Evolutionary conservation across 2,329 filamentous ascomycete genomes (phyloP).

Genomic region (Neospermospora avenae): DNA sequence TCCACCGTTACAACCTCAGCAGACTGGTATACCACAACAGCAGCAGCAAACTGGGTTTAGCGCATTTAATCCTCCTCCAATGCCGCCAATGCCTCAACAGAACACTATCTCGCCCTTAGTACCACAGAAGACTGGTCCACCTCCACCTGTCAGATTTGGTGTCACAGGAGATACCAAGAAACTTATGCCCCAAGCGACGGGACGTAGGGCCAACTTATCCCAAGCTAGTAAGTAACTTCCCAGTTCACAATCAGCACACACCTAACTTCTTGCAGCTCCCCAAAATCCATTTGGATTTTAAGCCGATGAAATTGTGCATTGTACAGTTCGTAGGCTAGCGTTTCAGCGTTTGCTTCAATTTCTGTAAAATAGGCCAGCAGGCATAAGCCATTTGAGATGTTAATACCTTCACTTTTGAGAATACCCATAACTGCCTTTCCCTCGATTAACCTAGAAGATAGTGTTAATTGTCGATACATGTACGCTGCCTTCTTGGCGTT

Average conservation of each 20-base stretch:
- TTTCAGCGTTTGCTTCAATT: constrained; percentile 23
- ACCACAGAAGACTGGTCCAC: constrained; percentile 79
- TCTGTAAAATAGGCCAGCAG: constrained; percentile 33
- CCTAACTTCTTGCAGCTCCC: constrained; percentile 47
- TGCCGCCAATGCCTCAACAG: constrained; percentile 51
- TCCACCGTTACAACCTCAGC: constrained; percentile 57
- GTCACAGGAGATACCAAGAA: constrained; percentile 70
- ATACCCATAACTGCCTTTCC: background rate
- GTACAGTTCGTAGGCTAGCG: constrained; percentile 19
- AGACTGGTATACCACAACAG: constrained; percentile 46
- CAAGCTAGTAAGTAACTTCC: constrained; percentile 81
- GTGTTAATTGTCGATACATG: too few species aligned
- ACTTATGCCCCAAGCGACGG: constrained; percentile 81
- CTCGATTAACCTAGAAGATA: background rate
- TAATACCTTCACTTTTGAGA: constrained; percentile 19
- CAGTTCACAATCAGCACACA: constrained; percentile 1
- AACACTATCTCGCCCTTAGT: constrained; percentile 60
- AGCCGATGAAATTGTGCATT: constrained; percentile 22
- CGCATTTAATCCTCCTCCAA: constrained; percentile 42
- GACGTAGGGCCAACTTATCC: constrained; percentile 81
- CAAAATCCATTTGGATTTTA: constrained; percentile 71
- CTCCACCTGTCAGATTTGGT: constrained; percentile 87
- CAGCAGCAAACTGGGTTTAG: constrained; percentile 50
- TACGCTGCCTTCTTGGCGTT: too few species aligned
- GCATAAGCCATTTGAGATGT: constrained; percentile 26